Evolutionary conservation across 2,329 filamentous ascomycete species (phyloP).

Genomic region (Arthrobotrys megalospora): DNA sequence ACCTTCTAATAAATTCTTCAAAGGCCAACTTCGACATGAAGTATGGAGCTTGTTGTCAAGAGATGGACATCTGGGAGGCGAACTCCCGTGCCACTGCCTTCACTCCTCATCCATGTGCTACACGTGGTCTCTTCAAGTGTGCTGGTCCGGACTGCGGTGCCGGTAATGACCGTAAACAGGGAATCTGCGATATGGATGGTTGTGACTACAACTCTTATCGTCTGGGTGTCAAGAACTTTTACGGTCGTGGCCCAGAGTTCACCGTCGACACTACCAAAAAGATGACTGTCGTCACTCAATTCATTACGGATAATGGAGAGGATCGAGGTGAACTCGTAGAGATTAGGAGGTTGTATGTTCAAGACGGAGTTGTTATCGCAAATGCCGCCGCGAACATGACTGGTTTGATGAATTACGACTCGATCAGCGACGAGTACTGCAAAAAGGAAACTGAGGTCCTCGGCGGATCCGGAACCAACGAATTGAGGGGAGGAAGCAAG

Average conservation of each 20-base stretch:
- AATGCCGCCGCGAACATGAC: constrained; percentile 67
- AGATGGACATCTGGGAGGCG: constrained; percentile 74
- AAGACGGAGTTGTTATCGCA: constrained; percentile 70
- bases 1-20: background rate
- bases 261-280: constrained; percentile 68
- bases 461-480: constrained; percentile 36
- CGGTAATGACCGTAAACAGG: constrained; percentile 65
- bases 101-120: constrained; percentile 77
- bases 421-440: constrained; percentile 67
- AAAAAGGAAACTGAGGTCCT: constrained; percentile 43
- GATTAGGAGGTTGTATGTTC: constrained; percentile 71
- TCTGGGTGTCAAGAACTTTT: constrained; percentile 65
- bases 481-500: constrained; percentile 41
- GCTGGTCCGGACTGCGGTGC: constrained; percentile 72
- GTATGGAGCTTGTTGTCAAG: constrained; percentile 72
- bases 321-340: constrained; percentile 68
- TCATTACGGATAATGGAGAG: constrained; percentile 67
- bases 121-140: constrained; percentile 72
- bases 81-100: constrained; percentile 75
- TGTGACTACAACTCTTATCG: constrained; percentile 70
- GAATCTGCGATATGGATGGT: constrained; percentile 69
- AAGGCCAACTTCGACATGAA: constrained; percentile 68
- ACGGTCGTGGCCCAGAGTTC: constrained; percentile 61
- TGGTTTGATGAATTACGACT: constrained; percentile 66
- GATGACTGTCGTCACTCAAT: constrained; percentile 72